These are phyloP conservation scores for Trichoderma sp. DNA, from an alignment of 2,329 filamentous ascomycete species.

Conservation along the genomic window DNA sequence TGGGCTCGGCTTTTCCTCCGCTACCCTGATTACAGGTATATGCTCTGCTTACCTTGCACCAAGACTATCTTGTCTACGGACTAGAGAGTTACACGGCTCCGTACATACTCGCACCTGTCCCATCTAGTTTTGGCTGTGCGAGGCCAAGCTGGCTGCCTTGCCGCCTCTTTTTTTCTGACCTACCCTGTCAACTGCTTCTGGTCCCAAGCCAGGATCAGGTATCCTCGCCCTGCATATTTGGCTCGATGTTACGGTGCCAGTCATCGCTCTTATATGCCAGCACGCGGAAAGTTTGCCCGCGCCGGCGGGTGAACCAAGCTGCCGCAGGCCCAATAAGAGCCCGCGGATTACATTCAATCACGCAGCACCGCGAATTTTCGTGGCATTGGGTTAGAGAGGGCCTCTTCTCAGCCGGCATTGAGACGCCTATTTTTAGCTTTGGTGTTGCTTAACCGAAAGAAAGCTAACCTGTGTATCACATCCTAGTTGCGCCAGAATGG, in stretches of 20 bases:
- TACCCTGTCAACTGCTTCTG: neutral
- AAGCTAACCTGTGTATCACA: neutral
- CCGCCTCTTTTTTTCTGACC: neutral
- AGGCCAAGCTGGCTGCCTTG: neutral
- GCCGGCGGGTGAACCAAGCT: conserved; percentile 14
- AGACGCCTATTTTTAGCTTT: conserved; percentile 11
- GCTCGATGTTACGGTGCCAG: neutral
- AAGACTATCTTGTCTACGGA: neutral
- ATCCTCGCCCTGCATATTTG: neutral
- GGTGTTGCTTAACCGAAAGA: neutral
- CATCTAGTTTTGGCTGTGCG: neutral
- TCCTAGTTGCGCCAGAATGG: neutral
- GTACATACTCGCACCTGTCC: neutral
- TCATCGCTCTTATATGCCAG: neutral
- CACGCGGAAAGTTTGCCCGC: conserved; percentile 12
- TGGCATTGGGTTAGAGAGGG: neutral
- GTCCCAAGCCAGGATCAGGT: neutral
- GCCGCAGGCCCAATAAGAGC: conserved; percentile 17
- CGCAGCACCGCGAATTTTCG: neutral
- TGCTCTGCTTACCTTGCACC: neutral
- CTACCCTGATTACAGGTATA: neutral
- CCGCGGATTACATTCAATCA: conserved; percentile 5
- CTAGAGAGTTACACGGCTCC: neutral
- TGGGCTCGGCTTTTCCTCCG: neutral
- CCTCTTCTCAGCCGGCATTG: neutral